These are phyloP conservation scores for Chaetomium olivaceum DNA, from an alignment of 2,329 filamentous ascomycete genomes.

Conservation along the genomic window DNA sequence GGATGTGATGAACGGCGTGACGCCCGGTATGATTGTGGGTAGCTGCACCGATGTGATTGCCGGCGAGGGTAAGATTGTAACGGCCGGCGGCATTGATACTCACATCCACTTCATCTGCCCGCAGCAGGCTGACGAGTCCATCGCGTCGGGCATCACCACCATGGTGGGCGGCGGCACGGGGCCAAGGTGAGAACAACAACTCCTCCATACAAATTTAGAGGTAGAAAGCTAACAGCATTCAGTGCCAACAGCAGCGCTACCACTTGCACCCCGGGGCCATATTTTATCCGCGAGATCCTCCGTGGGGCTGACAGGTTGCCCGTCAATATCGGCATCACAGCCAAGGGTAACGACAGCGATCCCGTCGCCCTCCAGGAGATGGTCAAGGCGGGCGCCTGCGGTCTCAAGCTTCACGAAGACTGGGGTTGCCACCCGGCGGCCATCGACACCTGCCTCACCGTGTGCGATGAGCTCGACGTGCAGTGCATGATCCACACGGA, in stretches of 20 bases:
- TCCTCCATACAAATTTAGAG: neutral
- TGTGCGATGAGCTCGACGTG: constrained; percentile 89
- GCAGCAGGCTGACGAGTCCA: constrained; percentile 81
- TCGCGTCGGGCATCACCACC: constrained; percentile 85
- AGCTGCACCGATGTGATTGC: constrained; percentile 90
- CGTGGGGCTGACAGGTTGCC: constrained; percentile 81
- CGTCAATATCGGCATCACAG: constrained; percentile 86
- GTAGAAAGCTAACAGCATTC: constrained; percentile 9
- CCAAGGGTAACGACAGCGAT: constrained; percentile 86
- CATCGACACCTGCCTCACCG: constrained; percentile 80
- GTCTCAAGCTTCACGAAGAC: constrained; percentile 93
- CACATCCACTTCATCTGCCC: constrained; percentile 96
- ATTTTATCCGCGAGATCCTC: constrained; percentile 84
- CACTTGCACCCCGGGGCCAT: constrained; percentile 85
- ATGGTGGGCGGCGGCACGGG: constrained; percentile 90
- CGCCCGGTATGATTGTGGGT: constrained; percentile 76
- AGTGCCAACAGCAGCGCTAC: constrained; percentile 88
- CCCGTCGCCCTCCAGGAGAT: constrained; percentile 74
- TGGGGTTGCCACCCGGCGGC: constrained; percentile 91
- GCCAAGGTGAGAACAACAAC: constrained; percentile 61
- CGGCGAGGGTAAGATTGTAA: constrained; percentile 86
- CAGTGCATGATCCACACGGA: constrained; percentile 96
- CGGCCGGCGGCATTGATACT: constrained; percentile 83
- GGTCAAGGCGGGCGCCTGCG: constrained; percentile 78
- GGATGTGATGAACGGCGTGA: constrained; percentile 92